Evolutionary conservation across 805 yeast species (phyloP).

Genomic region (Isabelozyma heimii): DNA sequence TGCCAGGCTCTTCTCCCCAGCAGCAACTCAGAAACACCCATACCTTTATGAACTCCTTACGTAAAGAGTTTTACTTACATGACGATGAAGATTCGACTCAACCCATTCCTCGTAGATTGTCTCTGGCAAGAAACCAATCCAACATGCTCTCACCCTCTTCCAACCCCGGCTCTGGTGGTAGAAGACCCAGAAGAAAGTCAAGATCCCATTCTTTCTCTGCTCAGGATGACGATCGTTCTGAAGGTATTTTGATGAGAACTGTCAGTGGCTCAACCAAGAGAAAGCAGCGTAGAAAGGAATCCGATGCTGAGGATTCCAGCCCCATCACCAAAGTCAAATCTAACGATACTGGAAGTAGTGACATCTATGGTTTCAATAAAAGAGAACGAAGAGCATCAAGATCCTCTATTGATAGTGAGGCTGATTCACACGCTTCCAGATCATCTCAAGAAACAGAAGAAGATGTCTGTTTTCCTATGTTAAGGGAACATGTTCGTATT

Average conservation of each 20-base stretch:
- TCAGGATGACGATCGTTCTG: constrained; percentile 11
- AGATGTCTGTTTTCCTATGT: constrained; percentile 96
- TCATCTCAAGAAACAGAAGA: constrained; percentile 91
- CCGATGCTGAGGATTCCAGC: neutral
- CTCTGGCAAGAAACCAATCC: neutral
- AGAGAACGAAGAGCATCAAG: constrained; percentile 34
- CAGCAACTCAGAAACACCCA: neutral
- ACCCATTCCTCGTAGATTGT: neutral
- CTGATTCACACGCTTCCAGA: constrained; percentile 70
- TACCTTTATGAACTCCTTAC: constrained; percentile 10
- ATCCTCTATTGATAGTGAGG: constrained; percentile 55
- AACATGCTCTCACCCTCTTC: neutral
- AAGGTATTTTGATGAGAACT: constrained; percentile 24
- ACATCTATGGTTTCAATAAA: constrained; percentile 6
- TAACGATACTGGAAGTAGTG: constrained; percentile 19
- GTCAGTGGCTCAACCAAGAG: constrained; percentile 2
- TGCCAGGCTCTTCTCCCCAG: neutral
- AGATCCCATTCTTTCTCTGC: constrained; percentile 14
- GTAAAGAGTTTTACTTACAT: constrained; percentile 15
- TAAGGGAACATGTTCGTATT: constrained; percentile 54
- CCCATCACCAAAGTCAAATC: constrained; percentile 26
- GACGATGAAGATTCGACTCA: constrained; percentile 1
- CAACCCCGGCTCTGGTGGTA: constrained; percentile 1
- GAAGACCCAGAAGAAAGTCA: constrained; percentile 17
- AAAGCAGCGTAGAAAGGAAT: neutral